Evolutionary conservation across 192 early-diverging fungal species (phyloP), one percentile per base, ranked within the genome.

Genomic region (Backusella tarrabulga): DNA sequence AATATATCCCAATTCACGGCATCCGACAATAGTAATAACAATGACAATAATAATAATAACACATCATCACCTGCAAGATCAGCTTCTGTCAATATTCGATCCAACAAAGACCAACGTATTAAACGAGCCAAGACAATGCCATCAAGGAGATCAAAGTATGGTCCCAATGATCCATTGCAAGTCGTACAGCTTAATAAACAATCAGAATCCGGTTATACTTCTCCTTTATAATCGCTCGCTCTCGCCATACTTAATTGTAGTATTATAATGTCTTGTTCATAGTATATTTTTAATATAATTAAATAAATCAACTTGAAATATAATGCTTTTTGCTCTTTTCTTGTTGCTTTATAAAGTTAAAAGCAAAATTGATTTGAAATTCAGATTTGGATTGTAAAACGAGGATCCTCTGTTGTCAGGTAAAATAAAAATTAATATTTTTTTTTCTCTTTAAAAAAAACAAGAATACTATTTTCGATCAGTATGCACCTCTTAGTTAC

Each of bases 111-210:
- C 26, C 74, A 75, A 41, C 29, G 23, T 34, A 38, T 75, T 6
- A 66, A 72, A 36, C 76, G 77, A 68, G 72, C 80, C 34, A 74
- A 77, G 8, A 81, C 80, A 17, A 56, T 79, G 32, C 80, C 80
- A 40, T 68, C 76, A 38, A 73, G 74, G 35, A 67, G 80, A 66
- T 68, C 77, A 44, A 75, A 67, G 26, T 77, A 79, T 67, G 80
- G 73, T 42, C 44, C 42, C 8, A 54, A 78, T 73, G 80, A 79
- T 66, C 73, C 75, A 15, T 41, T 79, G 9, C 80, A 81, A 35
- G 68, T 75, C 40, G 74, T 80, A 60, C 74, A 80, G 23, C 52
- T 63, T 63, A 63, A 63, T 29, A 63, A 63, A 63, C 56, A 63
- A 29, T 29, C 56, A 29, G 56, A 29, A 29, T 63, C 56, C 4